These are phyloP conservation scores for Melampsora larici-populina DNA, from an alignment of 1,284 basidiomycete species.

Conservation along the genomic window DNA sequence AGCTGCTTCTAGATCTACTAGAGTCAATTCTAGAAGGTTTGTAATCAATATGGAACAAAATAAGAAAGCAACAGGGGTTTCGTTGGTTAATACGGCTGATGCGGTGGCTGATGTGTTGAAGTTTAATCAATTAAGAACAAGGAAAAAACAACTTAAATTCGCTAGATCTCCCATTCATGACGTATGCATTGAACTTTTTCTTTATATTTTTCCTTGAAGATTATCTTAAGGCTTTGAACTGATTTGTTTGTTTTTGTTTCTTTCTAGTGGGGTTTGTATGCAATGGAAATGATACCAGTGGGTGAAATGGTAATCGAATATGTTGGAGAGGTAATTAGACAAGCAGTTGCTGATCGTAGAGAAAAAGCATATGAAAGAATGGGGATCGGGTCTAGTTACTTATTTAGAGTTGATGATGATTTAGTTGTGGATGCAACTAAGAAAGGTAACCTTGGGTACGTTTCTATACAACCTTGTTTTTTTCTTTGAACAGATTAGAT, in stretches of 20 bases:
- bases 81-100: constrained; percentile 47
- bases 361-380: constrained; percentile 95
- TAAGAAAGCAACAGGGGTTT: constrained; percentile 59
- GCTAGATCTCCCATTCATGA: constrained; percentile 95
- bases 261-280: constrained; percentile 47
- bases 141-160: constrained; percentile 97
- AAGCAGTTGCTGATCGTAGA: constrained; percentile 91
- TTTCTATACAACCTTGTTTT: constrained; percentile 48
- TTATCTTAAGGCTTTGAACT: background rate
- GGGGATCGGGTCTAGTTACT: constrained; percentile 73
- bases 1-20: constrained; percentile 81
- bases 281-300: constrained; percentile 67
- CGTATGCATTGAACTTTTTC: constrained; percentile 64
- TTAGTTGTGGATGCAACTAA: constrained; percentile 87
- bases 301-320: constrained; percentile 99
- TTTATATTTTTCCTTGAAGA: constrained; percentile 13
- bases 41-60: constrained; percentile 93
- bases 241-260: background rate
- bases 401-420: constrained; percentile 57
- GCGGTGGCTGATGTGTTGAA: constrained; percentile 67
- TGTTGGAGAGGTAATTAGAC: constrained; percentile 92
- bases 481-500: too few relatives aligned
- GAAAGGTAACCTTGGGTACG: constrained; percentile 93
- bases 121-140: constrained; percentile 95
- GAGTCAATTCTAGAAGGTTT: constrained; percentile 87